Evolutionary conservation across 2,329 filamentous ascomycete genomes (phyloP), one percentile per base, ranked within the genome.

Genomic region (Fusarium burgessii): DNA sequence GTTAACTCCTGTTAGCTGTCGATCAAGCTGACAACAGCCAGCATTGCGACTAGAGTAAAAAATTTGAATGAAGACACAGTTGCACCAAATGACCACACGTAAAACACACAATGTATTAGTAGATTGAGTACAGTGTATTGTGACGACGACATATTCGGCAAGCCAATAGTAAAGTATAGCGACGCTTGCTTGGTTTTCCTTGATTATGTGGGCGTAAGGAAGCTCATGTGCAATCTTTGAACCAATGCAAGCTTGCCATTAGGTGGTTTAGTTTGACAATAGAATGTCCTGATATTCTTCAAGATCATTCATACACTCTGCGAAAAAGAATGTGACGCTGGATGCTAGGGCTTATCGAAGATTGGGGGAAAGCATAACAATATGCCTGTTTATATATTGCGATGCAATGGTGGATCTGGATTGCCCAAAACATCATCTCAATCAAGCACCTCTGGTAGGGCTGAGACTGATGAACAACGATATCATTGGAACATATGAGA

Each of bases 401-500:
- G 23, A 35, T 35, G 17, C 47, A 50, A 50, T 29, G 32, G 32
- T 33, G 23, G 12, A n/a, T 29, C 23, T 35, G 47, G 23, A 23
- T 50, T 10, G 23, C 33, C n/a, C 8, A 42, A 29, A 8, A 41
- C 27, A 38, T 13, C 18, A 65, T 58, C 45, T 41, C 20, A 41
- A 27, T 25, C 23, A 36, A 25, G 15, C 45, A 55, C 15, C 29
- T 58, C 38, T 62, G n/a, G 42, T 50, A 62, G 62, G 70, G 58
- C 51, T 51, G 52, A 63, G 47, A 29, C 42, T 38, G 17, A 32
- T 50, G 41, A 51, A 60, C 23, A 15, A 45, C 69, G 58, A 61
- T 65, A 68, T 65, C 41, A 71, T 71, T 29, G 49, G 45, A 54
- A 60, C 43, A 58, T 35, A 61, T 55, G 68, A 69, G 58, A 72